Evolutionary conservation across 2,329 filamentous ascomycete species (phyloP).

Genomic region (Xylaria sp.): DNA sequence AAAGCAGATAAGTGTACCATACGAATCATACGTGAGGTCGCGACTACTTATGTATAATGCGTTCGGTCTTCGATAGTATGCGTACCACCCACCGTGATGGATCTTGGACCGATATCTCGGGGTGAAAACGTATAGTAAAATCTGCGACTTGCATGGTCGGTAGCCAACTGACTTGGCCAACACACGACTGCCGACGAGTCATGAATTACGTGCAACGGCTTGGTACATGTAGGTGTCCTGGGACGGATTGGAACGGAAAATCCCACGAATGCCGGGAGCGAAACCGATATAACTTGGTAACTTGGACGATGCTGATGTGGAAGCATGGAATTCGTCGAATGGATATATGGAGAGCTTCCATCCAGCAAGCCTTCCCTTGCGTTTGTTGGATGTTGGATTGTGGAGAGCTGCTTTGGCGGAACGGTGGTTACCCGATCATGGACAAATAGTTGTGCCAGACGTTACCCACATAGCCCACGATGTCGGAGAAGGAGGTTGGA

Average conservation of each 20-base stretch:
- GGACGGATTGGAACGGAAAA: not conserved
- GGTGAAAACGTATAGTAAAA: not conserved
- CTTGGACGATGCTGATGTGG: no score
- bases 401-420: no score
- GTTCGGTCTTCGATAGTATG: no score
- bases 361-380: no score
- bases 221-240: not conserved
- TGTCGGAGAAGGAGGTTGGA: constrained; percentile 12
- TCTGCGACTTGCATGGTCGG: not conserved
- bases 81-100: not conserved
- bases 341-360: no score
- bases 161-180: not conserved
- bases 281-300: no score
- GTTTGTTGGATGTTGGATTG: no score
- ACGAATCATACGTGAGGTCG: no score
- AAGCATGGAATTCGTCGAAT: no score
- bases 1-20: no score
- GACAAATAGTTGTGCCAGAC: constrained; percentile 1
- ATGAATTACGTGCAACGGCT: not conserved
- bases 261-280: no score
- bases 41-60: no score
- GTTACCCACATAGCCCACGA: not conserved
- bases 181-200: not conserved
- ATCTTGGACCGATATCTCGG: not conserved
- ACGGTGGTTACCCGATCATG: not conserved